Conservation (phyloP, 164 flowering plant species). For the Nymphaea colorata region DNA sequence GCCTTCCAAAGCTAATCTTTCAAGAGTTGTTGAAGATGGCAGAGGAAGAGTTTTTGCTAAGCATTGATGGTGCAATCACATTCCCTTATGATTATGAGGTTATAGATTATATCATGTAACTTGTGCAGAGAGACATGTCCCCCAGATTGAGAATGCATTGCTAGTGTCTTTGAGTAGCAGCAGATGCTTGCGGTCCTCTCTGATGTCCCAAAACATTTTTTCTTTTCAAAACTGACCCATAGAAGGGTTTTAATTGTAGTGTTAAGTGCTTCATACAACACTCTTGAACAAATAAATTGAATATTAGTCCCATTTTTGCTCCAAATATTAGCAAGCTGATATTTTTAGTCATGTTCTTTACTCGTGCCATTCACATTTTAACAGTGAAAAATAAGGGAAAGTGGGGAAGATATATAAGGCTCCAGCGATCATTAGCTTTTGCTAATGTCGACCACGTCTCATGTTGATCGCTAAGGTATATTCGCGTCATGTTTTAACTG, state of each 20-base stretch:
- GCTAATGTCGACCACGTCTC: too few species aligned
- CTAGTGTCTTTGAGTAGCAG: background rate
- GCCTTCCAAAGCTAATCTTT: conserved; percentile 11
- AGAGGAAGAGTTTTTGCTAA: conserved; percentile 18
- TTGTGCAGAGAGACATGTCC: conserved; percentile 2
- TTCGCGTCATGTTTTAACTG: too few species aligned
- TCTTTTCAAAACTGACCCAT: too few species aligned
- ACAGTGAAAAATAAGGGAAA: too few species aligned
- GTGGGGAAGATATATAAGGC: too few species aligned
- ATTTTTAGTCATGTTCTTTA: too few species aligned
- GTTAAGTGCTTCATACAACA: background rate
- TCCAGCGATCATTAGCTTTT: too few species aligned
- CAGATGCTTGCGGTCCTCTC: too few species aligned
- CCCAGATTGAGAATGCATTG: conserved; percentile 12
- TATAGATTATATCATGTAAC: conserved; percentile 12
- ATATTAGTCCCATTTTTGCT: background rate
- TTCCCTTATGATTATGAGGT: conserved; percentile 13
- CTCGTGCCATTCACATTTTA: too few species aligned
- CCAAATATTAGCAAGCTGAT: too few species aligned
- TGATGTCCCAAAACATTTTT: too few species aligned
- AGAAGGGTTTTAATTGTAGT: background rate
- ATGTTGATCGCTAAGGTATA: too few species aligned
- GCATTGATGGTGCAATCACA: conserved; percentile 13
- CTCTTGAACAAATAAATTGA: background rate
- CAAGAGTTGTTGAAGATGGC: conserved; percentile 21